These are phyloP conservation scores for Saccharomycopsis sp. DNA, from an alignment of 805 yeast species.

Conservation along the genomic window DNA sequence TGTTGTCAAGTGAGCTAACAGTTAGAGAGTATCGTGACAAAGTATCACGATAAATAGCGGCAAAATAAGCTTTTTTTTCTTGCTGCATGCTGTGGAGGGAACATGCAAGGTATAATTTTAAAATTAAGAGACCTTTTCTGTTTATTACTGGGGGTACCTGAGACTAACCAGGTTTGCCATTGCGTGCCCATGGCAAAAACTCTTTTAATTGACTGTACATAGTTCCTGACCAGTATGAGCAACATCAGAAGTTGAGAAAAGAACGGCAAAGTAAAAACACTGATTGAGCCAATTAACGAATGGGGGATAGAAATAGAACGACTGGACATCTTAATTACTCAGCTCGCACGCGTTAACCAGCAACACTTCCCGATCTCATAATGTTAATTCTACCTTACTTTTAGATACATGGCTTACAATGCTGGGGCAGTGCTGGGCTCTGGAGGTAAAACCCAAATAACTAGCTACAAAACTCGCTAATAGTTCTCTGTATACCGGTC, in stretches of 20 bases:
- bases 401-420: too few relatives aligned
- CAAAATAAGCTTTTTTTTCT: not conserved
- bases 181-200: not conserved
- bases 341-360: too few relatives aligned
- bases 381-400: not conserved
- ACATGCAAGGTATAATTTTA: not conserved
- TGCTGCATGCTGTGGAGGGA: not conserved
- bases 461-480: not conserved
- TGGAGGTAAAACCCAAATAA: not conserved
- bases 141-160: not conserved
- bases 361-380: too few relatives aligned
- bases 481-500: not conserved
- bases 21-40: not conserved
- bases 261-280: not conserved
- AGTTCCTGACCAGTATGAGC: not conserved
- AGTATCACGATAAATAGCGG: too few relatives aligned
- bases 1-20: not conserved
- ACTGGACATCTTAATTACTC: not conserved
- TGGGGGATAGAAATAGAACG: not conserved
- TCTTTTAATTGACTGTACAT: not conserved
- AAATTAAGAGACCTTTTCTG: not conserved
- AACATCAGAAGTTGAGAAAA: not conserved
- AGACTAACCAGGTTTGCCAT: not conserved
- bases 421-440: not conserved
- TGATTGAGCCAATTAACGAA: not conserved